These are phyloP conservation scores for Corniculantispora saksenae DNA, from an alignment of 2,329 filamentous ascomycete species.

Conservation along the genomic window DNA sequence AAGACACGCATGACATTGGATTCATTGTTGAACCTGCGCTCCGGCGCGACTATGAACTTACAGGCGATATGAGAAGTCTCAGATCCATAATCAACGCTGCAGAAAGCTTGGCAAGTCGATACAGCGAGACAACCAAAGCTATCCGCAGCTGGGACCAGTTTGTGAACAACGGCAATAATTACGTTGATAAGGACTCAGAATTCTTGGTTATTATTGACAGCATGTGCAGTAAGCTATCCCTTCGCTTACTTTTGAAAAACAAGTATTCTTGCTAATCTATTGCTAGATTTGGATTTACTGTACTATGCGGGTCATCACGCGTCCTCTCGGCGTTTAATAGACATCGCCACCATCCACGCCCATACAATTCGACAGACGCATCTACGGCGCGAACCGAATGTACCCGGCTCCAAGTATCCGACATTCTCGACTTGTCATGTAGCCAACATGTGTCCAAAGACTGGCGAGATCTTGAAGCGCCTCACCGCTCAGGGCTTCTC, in stretches of 20 bases:
- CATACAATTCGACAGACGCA: conserved; percentile 40
- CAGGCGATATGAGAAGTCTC: conserved; percentile 39
- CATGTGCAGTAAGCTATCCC: conserved; percentile 33
- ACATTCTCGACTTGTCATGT: conserved; percentile 42
- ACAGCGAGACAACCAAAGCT: conserved; percentile 40
- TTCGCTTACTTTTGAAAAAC: neutral
- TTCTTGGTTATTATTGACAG: conserved; percentile 45
- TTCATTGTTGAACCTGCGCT: conserved; percentile 54
- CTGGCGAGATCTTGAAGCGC: conserved; percentile 38
- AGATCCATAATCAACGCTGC: conserved; percentile 45
- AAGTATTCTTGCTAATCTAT: neutral
- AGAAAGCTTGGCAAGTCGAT: conserved; percentile 44
- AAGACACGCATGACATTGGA: conserved; percentile 55
- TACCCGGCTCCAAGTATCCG: neutral
- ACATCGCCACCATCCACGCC: conserved; percentile 44
- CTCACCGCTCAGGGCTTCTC: conserved; percentile 49
- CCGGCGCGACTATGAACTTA: conserved; percentile 49
- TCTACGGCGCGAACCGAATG: conserved; percentile 34
- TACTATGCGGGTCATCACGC: conserved; percentile 40
- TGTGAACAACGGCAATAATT: conserved; percentile 31
- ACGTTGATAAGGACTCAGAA: conserved; percentile 31
- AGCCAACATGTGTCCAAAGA: conserved; percentile 45
- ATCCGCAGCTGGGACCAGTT: conserved; percentile 52
- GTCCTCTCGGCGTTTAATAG: conserved; percentile 30
- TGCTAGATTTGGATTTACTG: conserved; percentile 35